Evolutionary conservation across 164 flowering plant genomes (phyloP), one percentile per base, ranked within the genome.

Genomic region (Piper betle): DNA sequence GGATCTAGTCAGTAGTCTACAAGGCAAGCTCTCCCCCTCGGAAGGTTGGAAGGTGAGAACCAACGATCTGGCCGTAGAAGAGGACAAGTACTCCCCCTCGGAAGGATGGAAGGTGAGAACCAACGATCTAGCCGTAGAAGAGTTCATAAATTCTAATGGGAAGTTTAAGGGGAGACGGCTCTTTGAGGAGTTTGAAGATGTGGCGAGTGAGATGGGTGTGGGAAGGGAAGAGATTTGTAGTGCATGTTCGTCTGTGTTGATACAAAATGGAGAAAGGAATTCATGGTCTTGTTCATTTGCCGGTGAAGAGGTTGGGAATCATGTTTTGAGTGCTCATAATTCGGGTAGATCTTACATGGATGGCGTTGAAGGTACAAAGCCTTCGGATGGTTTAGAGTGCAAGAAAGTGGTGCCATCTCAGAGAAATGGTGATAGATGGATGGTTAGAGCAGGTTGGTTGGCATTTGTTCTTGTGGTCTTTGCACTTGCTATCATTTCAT

Each of bases 91-190:
- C n/a, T n/a, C n/a, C n/a, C n/a, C n/a, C n/a, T n/a, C n/a, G n/a
- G n/a, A n/a, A n/a, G n/a, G n/a, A n/a, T n/a, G n/a, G 3, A 59
- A 54, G 4, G 82, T 77, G 67, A 69, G 80, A 52, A 72, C 66
- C 63, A 78, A 60, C 0, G 82, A 77, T 20, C 66, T 75, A 1
- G 73, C 68, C 57, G n/a, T n/a, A n/a, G n/a, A n/a, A n/a, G n/a
- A n/a, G n/a, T n/a, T n/a, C n/a, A n/a, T n/a, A n/a, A n/a, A n/a
- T n/a, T n/a, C n/a, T n/a, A 77, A 72, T 6, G 81, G 82, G 3
- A 69, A 65, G 65, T 42, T 84, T 55, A 80, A 76, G 64, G 80
- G 83, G 1, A 63, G 81, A 43, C 18, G 75, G 48, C 83, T 84
- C 52, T 74, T 76, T 10, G 78, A 70, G 54, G 68, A 38, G 11